Conservation (phyloP, 495 filamentous ascomycete species). For the Rhypophila decipiens region DNA sequence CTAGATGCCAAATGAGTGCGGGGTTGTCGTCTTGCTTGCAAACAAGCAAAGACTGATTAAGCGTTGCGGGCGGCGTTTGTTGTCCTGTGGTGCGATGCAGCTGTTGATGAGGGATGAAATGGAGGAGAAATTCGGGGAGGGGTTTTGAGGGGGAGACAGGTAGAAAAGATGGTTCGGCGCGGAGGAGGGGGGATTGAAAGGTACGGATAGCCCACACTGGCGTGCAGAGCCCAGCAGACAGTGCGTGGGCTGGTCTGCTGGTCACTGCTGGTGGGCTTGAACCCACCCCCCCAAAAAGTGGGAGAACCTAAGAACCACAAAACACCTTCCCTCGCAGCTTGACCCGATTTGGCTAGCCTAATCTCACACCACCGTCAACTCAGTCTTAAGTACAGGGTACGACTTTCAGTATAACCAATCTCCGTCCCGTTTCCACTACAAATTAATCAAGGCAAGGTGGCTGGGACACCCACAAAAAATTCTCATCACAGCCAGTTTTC, state of each 20-base stretch:
- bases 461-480: slow-evolving; percentile 1
- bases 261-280: slow-evolving; percentile 1
- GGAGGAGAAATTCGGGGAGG: slow-evolving; percentile 18
- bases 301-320: slow-evolving; percentile 4
- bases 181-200: slow-evolving; percentile 17
- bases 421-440: slow-evolving; percentile 4
- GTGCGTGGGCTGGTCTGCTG: slow-evolving; percentile 14
- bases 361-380: too few relatives aligned
- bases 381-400: slow-evolving; percentile 12
- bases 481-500: background rate
- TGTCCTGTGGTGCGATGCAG: background rate
- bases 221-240: slow-evolving; percentile 1
- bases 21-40: slow-evolving; percentile 19
- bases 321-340: slow-evolving; percentile 21
- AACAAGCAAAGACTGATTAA: slow-evolving; percentile 23
- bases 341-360: slow-evolving; percentile 14
- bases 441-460: slow-evolving; percentile 1
- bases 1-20: slow-evolving; percentile 17
- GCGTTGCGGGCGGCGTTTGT: background rate
- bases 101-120: slow-evolving; percentile 5
- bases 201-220: slow-evolving; percentile 3
- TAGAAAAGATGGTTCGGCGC: slow-evolving; percentile 26
- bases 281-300: background rate
- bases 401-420: slow-evolving; percentile 1
- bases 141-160: slow-evolving; percentile 26